These are phyloP conservation scores for Kluyveromyces wickerhamii DNA, from an alignment of 805 yeast genomes.

Conservation along the genomic window DNA sequence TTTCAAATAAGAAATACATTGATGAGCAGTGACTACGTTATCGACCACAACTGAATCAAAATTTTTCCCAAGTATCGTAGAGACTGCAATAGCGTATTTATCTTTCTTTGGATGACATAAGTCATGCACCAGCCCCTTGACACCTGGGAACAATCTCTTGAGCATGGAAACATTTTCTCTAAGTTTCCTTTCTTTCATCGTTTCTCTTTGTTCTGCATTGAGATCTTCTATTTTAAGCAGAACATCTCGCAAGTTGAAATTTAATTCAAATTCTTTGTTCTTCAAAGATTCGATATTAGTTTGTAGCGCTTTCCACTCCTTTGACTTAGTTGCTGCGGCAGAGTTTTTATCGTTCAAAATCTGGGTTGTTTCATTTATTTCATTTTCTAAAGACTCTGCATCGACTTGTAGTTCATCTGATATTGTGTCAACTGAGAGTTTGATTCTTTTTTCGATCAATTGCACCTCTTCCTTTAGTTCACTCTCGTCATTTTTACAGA, in stretches of 20 bases:
- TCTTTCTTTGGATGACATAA: conserved; percentile 69
- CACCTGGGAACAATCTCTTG: conserved; percentile 74
- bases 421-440: conserved; percentile 30
- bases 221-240: conserved; percentile 59
- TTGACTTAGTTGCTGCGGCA: conserved; percentile 14
- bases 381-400: conserved; percentile 26
- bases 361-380: conserved; percentile 27
- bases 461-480: conserved; percentile 35
- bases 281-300: conserved; percentile 31
- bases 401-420: conserved; percentile 29
- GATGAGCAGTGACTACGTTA: conserved; percentile 54
- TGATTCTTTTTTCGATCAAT: conserved; percentile 31
- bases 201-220: conserved; percentile 68
- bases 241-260: conserved; percentile 52
- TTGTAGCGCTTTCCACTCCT: conserved; percentile 35
- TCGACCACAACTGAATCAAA: conserved; percentile 84
- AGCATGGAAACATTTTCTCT: conserved; percentile 67
- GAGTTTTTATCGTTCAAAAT: conserved; percentile 34
- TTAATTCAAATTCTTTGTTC: conserved; percentile 52
- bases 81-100: conserved; percentile 64
- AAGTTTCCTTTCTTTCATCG: conserved; percentile 57
- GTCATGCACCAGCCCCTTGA: conserved; percentile 73
- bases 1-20: conserved; percentile 71
- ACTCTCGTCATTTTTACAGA: conserved; percentile 37
- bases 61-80: conserved; percentile 69